Evolutionary conservation across 2,329 filamentous ascomycete genomes (phyloP).

Genomic region (Leptographium lundbergii): DNA sequence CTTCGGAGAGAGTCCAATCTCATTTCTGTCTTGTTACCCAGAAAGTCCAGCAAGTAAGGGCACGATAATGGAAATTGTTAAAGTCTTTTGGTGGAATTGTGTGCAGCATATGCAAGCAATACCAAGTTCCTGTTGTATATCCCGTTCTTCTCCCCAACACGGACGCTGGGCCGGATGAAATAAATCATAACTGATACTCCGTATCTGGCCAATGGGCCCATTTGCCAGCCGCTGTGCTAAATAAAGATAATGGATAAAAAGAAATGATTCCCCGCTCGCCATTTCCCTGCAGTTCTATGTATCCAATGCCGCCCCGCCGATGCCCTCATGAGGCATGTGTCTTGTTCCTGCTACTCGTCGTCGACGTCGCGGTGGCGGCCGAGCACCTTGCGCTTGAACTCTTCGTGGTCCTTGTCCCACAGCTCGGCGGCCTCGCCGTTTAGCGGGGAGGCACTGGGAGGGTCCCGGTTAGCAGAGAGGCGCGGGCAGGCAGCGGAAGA

Average conservation of each 20-base stretch:
- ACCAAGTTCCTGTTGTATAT: not conserved
- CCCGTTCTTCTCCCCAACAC: not conserved
- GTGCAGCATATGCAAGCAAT: not conserved
- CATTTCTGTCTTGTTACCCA: not conserved
- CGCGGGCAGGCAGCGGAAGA: too few relatives aligned
- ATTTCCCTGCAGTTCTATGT: not conserved
- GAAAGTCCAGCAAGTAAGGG: not conserved
- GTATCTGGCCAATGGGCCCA: conserved; percentile 1
- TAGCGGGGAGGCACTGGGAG: conserved; percentile 67
- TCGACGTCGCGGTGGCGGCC: conserved; percentile 51
- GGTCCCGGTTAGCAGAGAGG: conserved; percentile 12
- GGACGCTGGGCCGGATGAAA: not conserved
- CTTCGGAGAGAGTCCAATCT: not conserved
- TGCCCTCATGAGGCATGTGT: not conserved
- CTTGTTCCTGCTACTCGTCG: conserved; percentile 34
- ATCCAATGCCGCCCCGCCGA: conserved; percentile 4
- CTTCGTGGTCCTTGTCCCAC: conserved; percentile 78
- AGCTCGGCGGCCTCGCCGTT: conserved; percentile 94
- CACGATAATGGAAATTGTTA: not conserved
- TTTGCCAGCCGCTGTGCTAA: conserved; percentile 9
- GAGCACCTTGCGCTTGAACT: conserved; percentile 70
- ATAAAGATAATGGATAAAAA: conserved; percentile 4
- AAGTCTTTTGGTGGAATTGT: not conserved
- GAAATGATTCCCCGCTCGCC: not conserved
- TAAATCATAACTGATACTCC: conserved; percentile 5